Evolutionary conservation across 352 stramenopile genomes (phyloP).

Genomic region (Phytophthora sojae): DNA sequence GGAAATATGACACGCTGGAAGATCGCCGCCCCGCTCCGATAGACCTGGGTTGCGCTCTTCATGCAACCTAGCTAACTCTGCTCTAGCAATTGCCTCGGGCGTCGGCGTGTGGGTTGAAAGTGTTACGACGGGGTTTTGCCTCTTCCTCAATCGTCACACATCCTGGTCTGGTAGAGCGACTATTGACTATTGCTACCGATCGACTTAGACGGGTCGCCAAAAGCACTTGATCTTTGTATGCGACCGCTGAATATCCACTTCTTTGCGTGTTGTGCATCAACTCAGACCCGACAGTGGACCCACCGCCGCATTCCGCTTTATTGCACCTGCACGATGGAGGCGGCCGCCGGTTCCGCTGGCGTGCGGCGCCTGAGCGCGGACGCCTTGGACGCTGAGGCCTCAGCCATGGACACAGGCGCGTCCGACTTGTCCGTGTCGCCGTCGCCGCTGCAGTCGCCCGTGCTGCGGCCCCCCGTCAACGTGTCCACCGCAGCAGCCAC

Average conservation of each 20-base stretch:
- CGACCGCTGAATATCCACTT: constrained; percentile 29
- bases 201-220: no score
- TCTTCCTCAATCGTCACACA: not conserved
- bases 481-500: not conserved
- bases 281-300: not conserved
- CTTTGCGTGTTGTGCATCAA: not conserved
- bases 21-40: not conserved
- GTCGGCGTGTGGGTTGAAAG: no score
- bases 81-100: not conserved
- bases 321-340: constrained; percentile 19
- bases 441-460: constrained; percentile 20
- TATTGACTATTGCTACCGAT: no score
- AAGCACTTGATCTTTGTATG: constrained; percentile 29
- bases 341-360: constrained; percentile 13
- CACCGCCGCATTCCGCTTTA: constrained; percentile 5
- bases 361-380: not conserved
- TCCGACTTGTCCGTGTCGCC: constrained; percentile 22
- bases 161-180: no score
- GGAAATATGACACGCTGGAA: not conserved
- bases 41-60: not conserved
- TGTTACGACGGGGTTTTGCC: no score
- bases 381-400: constrained; percentile 15
- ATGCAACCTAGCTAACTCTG: not conserved
- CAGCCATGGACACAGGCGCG: constrained; percentile 4
- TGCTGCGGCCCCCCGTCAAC: not conserved